Evolutionary conservation across 257 asterid species (phyloP).

Genomic region (Nicotiana knightiana): DNA sequence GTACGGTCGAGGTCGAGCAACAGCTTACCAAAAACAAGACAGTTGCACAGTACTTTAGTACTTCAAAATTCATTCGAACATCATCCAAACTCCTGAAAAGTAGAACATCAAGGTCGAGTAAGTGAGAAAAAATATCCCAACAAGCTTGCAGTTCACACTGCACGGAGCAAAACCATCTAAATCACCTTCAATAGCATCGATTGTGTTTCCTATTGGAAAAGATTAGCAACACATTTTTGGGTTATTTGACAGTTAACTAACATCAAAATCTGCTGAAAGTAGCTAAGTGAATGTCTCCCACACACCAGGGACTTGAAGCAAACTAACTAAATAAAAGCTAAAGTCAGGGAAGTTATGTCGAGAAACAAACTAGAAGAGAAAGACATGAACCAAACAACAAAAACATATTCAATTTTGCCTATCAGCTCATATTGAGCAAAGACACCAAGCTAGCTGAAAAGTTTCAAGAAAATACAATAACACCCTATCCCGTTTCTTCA

Average conservation of each 20-base stretch:
- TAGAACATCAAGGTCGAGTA: neutral
- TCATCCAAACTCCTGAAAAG: constrained; percentile 20
- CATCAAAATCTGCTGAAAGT: neutral
- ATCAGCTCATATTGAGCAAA: neutral
- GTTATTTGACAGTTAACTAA: neutral
- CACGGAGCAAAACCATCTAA: neutral
- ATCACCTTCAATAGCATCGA: neutral
- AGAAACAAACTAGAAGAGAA: neutral
- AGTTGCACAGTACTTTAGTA: constrained; percentile 16
- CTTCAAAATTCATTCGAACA: constrained; percentile 18
- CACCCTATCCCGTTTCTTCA: neutral
- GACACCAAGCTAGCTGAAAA: neutral
- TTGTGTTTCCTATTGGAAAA: neutral
- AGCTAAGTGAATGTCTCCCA: neutral
- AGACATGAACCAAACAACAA: neutral
- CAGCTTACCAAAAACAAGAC: constrained; percentile 14
- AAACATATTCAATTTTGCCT: neutral
- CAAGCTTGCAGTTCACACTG: constrained; percentile 3
- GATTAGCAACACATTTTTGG: neutral
- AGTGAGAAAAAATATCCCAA: neutral
- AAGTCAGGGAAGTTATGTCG: neutral
- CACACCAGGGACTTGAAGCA: neutral
- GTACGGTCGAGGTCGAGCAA: neutral
- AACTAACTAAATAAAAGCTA: neutral
- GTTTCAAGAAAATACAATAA: neutral